A percentile compares a stretch with the other conserved stretches of the same genome.
Evolutionary conservation across 441 rosid genomes (phyloP).

Genomic region (Erodium trifolium): DNA sequence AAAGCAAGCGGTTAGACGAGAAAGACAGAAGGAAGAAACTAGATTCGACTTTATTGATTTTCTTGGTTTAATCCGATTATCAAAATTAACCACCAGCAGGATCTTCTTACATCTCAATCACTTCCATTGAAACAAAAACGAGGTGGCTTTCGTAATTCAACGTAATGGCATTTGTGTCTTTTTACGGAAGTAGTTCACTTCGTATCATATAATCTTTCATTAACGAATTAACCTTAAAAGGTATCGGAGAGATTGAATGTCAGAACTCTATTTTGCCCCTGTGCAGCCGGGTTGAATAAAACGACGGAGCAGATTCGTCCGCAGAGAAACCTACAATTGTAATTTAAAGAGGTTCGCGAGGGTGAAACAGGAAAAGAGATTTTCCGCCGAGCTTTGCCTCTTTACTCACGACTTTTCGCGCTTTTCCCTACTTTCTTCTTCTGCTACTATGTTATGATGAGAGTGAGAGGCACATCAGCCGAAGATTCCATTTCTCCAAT

Average conservation of each 20-base stretch:
- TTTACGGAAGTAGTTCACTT: not conserved
- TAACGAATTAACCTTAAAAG: not conserved
- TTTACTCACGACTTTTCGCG: constrained; percentile 44
- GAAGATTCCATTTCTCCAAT: constrained; percentile 4
- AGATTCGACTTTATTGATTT: not conserved
- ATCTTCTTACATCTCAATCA: not conserved
- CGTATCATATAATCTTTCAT: not conserved
- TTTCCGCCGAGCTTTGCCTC: constrained; percentile 22
- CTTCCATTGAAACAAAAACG: not conserved
- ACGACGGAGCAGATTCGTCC: not conserved
- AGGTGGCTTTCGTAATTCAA: not conserved
- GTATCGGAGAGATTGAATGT: not conserved
- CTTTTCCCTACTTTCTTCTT: constrained; percentile 22
- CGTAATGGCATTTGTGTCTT: not conserved
- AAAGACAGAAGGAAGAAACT: not conserved
- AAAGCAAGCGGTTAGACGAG: not conserved
- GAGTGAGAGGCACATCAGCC: not conserved
- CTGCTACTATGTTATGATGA: not conserved
- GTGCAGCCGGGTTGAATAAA: not conserved
- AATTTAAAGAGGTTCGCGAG: not conserved
- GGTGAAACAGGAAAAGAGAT: constrained; percentile 6
- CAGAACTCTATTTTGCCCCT: not conserved
- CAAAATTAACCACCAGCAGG: not conserved
- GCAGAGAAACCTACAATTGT: not conserved
- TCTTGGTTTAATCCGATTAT: not conserved